Evolutionary conservation across 139 green algal species (phyloP).

Genomic region (Coelastrella sp.): DNA sequence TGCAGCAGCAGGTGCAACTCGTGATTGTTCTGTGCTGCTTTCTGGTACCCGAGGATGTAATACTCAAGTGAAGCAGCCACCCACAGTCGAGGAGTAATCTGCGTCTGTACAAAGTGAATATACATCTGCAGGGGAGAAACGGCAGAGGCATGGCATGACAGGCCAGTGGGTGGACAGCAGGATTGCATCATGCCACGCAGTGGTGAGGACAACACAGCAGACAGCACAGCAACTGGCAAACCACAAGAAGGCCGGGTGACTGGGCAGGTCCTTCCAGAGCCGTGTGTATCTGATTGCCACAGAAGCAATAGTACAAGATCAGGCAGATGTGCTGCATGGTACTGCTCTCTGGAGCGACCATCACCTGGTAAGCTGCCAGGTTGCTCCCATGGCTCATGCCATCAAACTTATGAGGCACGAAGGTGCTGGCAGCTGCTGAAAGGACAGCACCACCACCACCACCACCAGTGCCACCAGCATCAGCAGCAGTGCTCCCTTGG

Average conservation of each 20-base stretch:
- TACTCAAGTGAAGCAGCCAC: not conserved
- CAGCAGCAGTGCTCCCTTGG: not conserved
- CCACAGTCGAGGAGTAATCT: not conserved
- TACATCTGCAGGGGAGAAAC: not conserved
- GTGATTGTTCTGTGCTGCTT: not conserved
- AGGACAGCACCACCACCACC: not conserved
- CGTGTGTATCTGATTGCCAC: not conserved
- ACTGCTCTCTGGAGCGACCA: not conserved
- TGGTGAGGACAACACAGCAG: not conserved
- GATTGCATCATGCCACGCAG: not conserved
- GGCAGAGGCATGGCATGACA: not conserved
- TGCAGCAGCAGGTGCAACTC: constrained; percentile 19
- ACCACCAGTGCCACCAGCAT: not conserved
- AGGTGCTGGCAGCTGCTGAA: not conserved
- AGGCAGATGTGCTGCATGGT: not conserved
- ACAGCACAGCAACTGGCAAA: not conserved
- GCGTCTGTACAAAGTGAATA: not conserved
- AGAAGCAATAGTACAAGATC: not conserved
- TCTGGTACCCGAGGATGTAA: not conserved
- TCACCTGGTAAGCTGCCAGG: not conserved
- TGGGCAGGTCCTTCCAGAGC: not conserved
- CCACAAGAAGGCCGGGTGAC: not conserved
- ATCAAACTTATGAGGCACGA: constrained; percentile 7
- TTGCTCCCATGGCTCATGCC: not conserved
- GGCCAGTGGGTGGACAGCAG: not conserved